Evolutionary conservation across 1,284 basidiomycete genomes (phyloP), one percentile per base, ranked within the genome.

Genomic region (Apiotrichum montevideense): DNA sequence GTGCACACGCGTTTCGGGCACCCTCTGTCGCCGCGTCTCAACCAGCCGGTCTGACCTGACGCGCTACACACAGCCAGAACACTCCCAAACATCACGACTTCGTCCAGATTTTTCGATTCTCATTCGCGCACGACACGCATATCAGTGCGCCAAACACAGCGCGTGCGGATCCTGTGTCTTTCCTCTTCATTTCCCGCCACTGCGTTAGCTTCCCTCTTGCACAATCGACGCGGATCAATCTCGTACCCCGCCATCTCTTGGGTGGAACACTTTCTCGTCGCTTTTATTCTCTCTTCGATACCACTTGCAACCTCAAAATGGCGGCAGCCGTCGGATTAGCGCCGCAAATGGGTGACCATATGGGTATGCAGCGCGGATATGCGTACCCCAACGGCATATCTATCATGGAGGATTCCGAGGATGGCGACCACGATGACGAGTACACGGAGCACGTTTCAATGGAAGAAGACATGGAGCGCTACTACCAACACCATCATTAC

Each of bases 321-420:
- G 56, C 60, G 10, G 56, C 57, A 6, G 52, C 52, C 21, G 54
- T 58, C 13, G 54, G 57, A 29, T 40, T 33, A 6, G 47, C 56
- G 21, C 56, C 59, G 5, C 51, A 39, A 9, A 33, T 52, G 29
- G 53, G 34, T 43, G 45, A 49, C 21, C 43, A 43, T 41, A 44
- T 51, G 43, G 47, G 56, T 11, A 46, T 39, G 40, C 50, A 55
- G 39, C 46, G 56, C 42, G 35, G 45, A 37, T 43, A 52, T 35
- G 49, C 54, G 46, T 55, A 60, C 50, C 60, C 59, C 11, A 58
- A 57, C 11, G 62, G 63, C 21, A 61, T 63, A 15, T 67, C 69
- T 3, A 62, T 67, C 33, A 64, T 66, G 55, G 66, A 69, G 42
- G 69, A 71, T 41, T 69, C 66, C 33, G 65, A 65, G 33, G 63